Evolutionary conservation across 176 grass and related monocot genomes (phyloP).

Genomic region (Tillandsia fasciculata): DNA sequence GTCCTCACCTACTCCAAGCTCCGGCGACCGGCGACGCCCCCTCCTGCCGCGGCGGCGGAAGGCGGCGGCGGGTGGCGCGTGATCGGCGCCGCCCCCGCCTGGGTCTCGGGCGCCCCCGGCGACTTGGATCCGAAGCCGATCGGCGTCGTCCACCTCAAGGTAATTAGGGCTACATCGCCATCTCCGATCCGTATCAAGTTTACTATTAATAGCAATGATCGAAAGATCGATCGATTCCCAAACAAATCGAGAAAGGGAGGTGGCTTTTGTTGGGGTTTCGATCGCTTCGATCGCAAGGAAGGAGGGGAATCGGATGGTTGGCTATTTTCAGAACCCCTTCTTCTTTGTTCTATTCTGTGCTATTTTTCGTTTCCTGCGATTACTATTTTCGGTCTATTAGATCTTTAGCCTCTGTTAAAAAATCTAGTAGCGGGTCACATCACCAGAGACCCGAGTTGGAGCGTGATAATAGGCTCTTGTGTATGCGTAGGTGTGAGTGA

Average conservation of each 20-base stretch:
- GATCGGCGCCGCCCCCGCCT: conserved; percentile 37
- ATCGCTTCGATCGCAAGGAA: too few relatives aligned
- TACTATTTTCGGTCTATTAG: not conserved
- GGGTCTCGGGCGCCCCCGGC: conserved; percentile 7
- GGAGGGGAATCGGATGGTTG: too few relatives aligned
- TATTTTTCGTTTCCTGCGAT: too few relatives aligned
- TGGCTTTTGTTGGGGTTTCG: too few relatives aligned
- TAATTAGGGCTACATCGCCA: conserved; percentile 8
- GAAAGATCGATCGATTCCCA: not conserved
- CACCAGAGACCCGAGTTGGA: not conserved
- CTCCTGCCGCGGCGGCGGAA: not conserved
- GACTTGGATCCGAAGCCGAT: conserved; percentile 32
- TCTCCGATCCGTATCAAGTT: not conserved
- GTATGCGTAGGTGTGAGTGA: conserved; percentile 7
- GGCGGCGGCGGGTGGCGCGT: conserved; percentile 24
- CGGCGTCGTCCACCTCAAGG: conserved; percentile 76
- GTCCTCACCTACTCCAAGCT: conserved; percentile 87
- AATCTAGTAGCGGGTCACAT: conserved; percentile 14
- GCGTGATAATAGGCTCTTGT: not conserved
- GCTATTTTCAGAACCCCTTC: too few relatives aligned
- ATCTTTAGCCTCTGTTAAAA: conserved; percentile 2
- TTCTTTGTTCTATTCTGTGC: too few relatives aligned
- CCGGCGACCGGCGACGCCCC: conserved; percentile 28
- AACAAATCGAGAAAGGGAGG: too few relatives aligned
- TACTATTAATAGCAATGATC: not conserved